phyloP scores from a whole-genome alignment of 2,329 filamentous ascomycete species.

The Stagonosporopsis chrysanthemi region DNA sequence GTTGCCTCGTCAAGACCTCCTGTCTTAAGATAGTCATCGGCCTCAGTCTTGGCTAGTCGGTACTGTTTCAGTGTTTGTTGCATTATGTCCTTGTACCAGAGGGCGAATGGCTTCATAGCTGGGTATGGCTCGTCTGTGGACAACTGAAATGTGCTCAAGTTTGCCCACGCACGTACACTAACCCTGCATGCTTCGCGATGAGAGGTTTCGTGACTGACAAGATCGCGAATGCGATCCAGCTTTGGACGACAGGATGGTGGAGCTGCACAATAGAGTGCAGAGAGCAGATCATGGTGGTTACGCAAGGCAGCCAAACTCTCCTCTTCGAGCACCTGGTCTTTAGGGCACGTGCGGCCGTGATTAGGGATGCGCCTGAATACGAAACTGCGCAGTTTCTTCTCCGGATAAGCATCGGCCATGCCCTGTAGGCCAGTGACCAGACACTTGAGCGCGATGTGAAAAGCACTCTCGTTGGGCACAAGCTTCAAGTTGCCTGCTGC shows the following conservation, averaged over 20 bases:
- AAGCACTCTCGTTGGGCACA: slow-evolving; percentile 60
- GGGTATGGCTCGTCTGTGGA: slow-evolving; percentile 58
- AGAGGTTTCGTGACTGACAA: slow-evolving; percentile 65
- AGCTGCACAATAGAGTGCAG: slow-evolving; percentile 65
- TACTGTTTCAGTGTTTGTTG: slow-evolving; percentile 63
- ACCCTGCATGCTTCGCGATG: slow-evolving; percentile 67
- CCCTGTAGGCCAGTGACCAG: slow-evolving; percentile 59
- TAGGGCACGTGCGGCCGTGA: slow-evolving; percentile 66
- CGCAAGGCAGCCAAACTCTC: slow-evolving; percentile 64
- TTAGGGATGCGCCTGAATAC: slow-evolving; percentile 67
- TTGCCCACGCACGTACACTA: slow-evolving; percentile 65
- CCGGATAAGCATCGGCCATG: slow-evolving; percentile 56
- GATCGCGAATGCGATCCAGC: slow-evolving; percentile 58
- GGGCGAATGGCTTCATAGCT: slow-evolving; percentile 57
- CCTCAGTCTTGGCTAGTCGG: slow-evolving; percentile 63
- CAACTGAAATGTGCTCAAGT: slow-evolving; percentile 64
- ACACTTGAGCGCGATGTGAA: slow-evolving; percentile 67
- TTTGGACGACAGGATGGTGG: slow-evolving; percentile 62
- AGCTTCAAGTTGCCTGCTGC: slow-evolving; percentile 54
- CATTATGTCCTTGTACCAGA: slow-evolving; percentile 64
- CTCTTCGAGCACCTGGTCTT: slow-evolving; percentile 61
- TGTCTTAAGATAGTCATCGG: slow-evolving; percentile 60
- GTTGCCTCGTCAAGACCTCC: slow-evolving; percentile 47
- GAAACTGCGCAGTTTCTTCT: slow-evolving; percentile 64
- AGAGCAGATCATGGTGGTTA: slow-evolving; percentile 69